Evolutionary conservation across 2,329 filamentous ascomycete genomes (phyloP).

Genomic region (Pseudocercospora fijiensis): DNA sequence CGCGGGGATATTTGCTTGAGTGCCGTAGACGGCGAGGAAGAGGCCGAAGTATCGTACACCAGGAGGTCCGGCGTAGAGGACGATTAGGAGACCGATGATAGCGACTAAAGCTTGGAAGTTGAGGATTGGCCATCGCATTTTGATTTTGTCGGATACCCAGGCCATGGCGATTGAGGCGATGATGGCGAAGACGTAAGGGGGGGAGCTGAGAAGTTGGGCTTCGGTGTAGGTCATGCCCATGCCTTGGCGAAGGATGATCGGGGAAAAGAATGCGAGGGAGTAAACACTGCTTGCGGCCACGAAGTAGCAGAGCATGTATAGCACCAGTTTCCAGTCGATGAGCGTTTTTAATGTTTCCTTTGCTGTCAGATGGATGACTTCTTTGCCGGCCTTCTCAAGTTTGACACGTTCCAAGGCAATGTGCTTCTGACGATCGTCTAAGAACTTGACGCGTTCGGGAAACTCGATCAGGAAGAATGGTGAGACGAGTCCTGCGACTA

Average conservation of each 20-base stretch:
- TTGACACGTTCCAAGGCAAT: slow-evolving; percentile 38
- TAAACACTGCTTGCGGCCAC: slow-evolving; percentile 55
- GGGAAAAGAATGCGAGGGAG: slow-evolving; percentile 74
- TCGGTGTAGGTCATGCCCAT: slow-evolving; percentile 65
- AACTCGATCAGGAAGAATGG: slow-evolving; percentile 44
- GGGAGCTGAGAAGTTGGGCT: slow-evolving; percentile 70
- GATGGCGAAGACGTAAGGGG: slow-evolving; percentile 65
- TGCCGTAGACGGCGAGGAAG: slow-evolving; percentile 71
- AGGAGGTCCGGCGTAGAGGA: slow-evolving; percentile 63
- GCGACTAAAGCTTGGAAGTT: slow-evolving; percentile 62
- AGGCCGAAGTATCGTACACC: slow-evolving; percentile 69
- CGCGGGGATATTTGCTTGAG: slow-evolving; percentile 71
- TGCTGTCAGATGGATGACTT: slow-evolving; percentile 31
- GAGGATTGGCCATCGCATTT: slow-evolving; percentile 64
- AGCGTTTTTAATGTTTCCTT: slow-evolving; percentile 32
- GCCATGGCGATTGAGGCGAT: slow-evolving; percentile 61
- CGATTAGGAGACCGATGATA: slow-evolving; percentile 68
- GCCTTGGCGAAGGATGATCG: slow-evolving; percentile 64
- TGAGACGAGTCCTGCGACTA: slow-evolving; percentile 42
- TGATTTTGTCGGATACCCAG: slow-evolving; percentile 67
- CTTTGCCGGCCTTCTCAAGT: slow-evolving; percentile 31
- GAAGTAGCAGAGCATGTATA: slow-evolving; percentile 37
- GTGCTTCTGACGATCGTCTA: slow-evolving; percentile 35
- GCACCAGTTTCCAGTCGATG: slow-evolving; percentile 36
- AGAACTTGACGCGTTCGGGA: slow-evolving; percentile 40